phyloP scores from a whole-genome alignment of 495 filamentous ascomycete species.

The Penicillium paradoxum region DNA sequence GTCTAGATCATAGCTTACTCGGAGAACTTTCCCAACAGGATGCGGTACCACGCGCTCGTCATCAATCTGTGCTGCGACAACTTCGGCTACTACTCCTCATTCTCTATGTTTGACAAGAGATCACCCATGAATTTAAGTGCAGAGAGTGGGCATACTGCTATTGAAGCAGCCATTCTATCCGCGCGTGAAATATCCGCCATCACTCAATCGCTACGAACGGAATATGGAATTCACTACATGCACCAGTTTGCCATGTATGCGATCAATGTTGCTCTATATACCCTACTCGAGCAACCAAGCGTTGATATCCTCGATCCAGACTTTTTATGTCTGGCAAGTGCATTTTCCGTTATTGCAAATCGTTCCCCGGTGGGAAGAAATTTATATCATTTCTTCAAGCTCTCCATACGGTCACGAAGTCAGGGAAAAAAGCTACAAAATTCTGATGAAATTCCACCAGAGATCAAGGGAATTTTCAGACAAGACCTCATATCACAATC shows the following conservation, averaged over 20 bases:
- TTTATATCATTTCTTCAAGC: slow-evolving; percentile 26
- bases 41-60: slow-evolving; percentile 28
- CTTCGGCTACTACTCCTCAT: slow-evolving; percentile 5
- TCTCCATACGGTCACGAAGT: slow-evolving; percentile 17
- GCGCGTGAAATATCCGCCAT: slow-evolving; percentile 22
- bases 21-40: slow-evolving; percentile 9
- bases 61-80: slow-evolving; percentile 27
- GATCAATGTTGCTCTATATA: slow-evolving; percentile 29
- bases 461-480: slow-evolving; percentile 16
- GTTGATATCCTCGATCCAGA: slow-evolving; percentile 28
- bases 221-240: slow-evolving; percentile 26
- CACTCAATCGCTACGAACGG: slow-evolving; percentile 11
- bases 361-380: slow-evolving; percentile 25
- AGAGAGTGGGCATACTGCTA: neutral
- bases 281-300: slow-evolving; percentile 19
- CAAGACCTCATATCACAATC: neutral
- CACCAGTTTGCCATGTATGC: slow-evolving; percentile 32
- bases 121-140: neutral
- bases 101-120: neutral
- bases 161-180: slow-evolving; percentile 15
- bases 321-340: slow-evolving; percentile 22
- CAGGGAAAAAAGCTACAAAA: neutral
- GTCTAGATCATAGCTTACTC: neutral
- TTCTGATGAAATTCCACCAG: slow-evolving; percentile 3
- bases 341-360: slow-evolving; percentile 22